Conservation (phyloP, 257 asterid genomes). For the Henckelia pumila region DNA sequence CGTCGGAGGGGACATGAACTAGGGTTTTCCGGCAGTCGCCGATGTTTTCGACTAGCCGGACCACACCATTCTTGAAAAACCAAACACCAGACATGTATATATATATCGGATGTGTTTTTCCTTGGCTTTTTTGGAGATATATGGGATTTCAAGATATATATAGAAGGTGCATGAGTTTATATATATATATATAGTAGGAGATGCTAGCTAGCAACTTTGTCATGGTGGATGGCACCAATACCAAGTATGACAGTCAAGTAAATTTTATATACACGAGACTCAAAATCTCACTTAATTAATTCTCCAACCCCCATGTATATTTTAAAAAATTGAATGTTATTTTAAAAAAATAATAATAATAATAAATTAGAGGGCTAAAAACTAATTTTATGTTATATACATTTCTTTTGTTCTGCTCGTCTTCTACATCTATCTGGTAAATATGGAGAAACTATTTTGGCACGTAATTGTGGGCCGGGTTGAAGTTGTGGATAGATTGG, state of each 20-base stretch:
- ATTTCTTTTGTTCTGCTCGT: no score
- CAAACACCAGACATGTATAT: conserved; percentile 79
- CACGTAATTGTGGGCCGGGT: not conserved
- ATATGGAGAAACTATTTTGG: not conserved
- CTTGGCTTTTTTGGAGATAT: not conserved
- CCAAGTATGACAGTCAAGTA: not conserved
- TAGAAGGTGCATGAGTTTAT: conserved; percentile 36
- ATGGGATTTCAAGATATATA: conserved; percentile 19
- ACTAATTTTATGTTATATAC: no score
- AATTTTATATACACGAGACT: not conserved
- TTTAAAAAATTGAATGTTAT: no score
- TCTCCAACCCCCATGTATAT: no score
- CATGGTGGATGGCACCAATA: not conserved
- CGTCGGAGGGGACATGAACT: conserved; percentile 44
- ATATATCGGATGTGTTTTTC: not conserved
- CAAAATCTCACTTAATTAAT: not conserved
- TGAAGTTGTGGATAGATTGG: not conserved
- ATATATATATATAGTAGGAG: no score
- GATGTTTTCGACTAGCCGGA: conserved; percentile 53
- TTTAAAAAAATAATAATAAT: no score
- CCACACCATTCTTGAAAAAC: conserved; percentile 68
- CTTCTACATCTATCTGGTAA: no score
- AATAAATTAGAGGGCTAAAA: no score
- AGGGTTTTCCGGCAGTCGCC: conserved; percentile 51
- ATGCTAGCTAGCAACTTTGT: conserved; percentile 11